A percentile compares a stretch with the other conserved stretches of the same genome.
Conservation (phyloP, 257 asterid genomes). For the Marsdenia floribunda region DNA sequence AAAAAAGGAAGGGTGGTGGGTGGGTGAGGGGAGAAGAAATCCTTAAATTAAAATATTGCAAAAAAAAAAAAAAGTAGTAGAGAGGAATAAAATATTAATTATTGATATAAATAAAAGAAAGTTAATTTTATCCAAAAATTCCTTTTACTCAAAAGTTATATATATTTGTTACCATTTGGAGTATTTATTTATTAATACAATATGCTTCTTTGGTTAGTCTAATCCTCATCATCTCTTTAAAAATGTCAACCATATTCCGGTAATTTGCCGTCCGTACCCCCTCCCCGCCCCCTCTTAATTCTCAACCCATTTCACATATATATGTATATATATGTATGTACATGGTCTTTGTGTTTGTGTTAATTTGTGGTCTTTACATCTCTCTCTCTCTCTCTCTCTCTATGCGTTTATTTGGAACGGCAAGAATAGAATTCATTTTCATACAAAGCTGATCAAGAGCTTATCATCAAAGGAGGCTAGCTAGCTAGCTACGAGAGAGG, state of each 20-base stretch:
- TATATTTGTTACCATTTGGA: slow-evolving; percentile 6
- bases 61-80: slow-evolving; percentile 10
- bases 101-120: background rate
- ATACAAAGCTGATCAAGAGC: no score
- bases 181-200: slow-evolving; percentile 9
- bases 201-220: slow-evolving; percentile 23
- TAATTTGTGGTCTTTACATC: no score
- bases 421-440: no score
- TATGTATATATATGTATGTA: slow-evolving; percentile 5
- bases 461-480: background rate
- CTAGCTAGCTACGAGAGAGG: no score
- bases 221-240: slow-evolving; percentile 18
- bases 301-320: slow-evolving; percentile 21
- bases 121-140: slow-evolving; percentile 22
- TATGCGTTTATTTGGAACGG: no score
- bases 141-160: background rate
- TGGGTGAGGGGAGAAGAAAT: background rate
- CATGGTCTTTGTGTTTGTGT: background rate
- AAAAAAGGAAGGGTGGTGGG: no score
- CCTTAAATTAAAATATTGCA: background rate
- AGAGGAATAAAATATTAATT: slow-evolving; percentile 10
- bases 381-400: no score
- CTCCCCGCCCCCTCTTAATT: background rate
- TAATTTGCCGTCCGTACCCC: slow-evolving; percentile 34
- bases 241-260: slow-evolving; percentile 50